Percentiles rank a stretch among this genome's conserved stretches.
Evolutionary conservation across 2,329 filamentous ascomycete species (phyloP).

Genomic region (Neobulgaria alba): DNA sequence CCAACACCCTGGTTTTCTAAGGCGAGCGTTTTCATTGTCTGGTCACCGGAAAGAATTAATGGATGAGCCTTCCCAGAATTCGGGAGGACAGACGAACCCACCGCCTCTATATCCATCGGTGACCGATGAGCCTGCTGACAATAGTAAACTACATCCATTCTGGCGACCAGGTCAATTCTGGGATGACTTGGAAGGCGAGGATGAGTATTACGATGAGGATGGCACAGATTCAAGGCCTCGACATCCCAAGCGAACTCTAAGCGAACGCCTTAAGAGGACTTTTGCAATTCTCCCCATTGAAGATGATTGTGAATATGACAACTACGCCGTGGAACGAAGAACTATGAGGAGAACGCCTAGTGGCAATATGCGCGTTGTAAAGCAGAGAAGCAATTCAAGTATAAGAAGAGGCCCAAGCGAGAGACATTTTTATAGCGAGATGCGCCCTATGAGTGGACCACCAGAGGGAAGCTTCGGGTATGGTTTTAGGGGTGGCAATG

Average conservation of each 20-base stretch:
- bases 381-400: slow-evolving; percentile 37
- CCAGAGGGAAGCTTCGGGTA: slow-evolving; percentile 20
- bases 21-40: slow-evolving; percentile 32
- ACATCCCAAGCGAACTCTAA: slow-evolving; percentile 40
- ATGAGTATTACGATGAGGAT: slow-evolving; percentile 13
- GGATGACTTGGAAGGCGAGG: slow-evolving; percentile 31
- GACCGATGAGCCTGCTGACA: slow-evolving; percentile 41
- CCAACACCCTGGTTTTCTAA: slow-evolving; percentile 40
- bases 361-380: slow-evolving; percentile 51
- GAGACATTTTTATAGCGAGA: slow-evolving; percentile 8
- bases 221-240: slow-evolving; percentile 38
- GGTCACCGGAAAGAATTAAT: slow-evolving; percentile 12
- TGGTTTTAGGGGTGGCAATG: slow-evolving; percentile 25
- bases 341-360: slow-evolving; percentile 51
- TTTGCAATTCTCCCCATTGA: slow-evolving; percentile 52
- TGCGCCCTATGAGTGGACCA: slow-evolving; percentile 7
- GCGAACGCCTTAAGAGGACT: slow-evolving; percentile 38
- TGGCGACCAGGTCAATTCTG: slow-evolving; percentile 48
- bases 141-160: slow-evolving; percentile 48
- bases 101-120: slow-evolving; percentile 33
- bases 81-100: slow-evolving; percentile 20
- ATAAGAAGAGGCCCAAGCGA: slow-evolving; percentile 15
- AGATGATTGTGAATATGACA: slow-evolving; percentile 33
- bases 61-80: slow-evolving; percentile 21
- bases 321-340: slow-evolving; percentile 39